Evolutionary conservation across 306 rosid species (phyloP), one percentile per base, ranked within the genome.

Genomic region (Pyrus betulifolia): DNA sequence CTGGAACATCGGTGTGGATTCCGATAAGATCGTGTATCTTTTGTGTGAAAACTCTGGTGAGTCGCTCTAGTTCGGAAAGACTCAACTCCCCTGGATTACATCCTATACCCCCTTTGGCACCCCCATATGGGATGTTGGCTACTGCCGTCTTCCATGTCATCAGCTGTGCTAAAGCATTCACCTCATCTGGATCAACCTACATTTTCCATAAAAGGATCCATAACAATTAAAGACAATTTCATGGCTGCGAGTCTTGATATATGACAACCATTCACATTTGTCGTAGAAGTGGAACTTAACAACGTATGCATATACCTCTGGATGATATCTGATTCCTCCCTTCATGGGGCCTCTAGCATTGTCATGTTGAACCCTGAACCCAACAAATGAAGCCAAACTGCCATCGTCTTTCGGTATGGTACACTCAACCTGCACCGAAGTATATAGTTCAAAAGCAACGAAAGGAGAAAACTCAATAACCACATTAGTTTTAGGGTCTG

Each of bases 131-230:
- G 80, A 95, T 84, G 49, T 90, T 95, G 60, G 98, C 97, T 10
- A 95, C 98, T 1, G 98, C 98, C 44, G 98, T 95, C 88, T 95
- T 95, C 98, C 98, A 95, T 51, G 98, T 95, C 98, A 95, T 95
- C 59, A 95, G 79, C 72, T 95, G 98, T 52, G 98, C 98, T 55
- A 95, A 84, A 51, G 98, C 98, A 85, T 95, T 95, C 84, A 95
- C 98, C 86, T 95, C 98, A 85, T 95, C 98, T 4, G 97, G 98
- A 46, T 95, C 98, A 84, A 95, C 98, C 98, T 94, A 77, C 58
- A 70, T 25, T 28, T n/a, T n/a, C 27, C 62, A 4, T 8, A 19
- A 13, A n/a, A 4, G 27, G 62, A 57, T 8, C 11, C 62, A n/a
- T n/a, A 57, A 57, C 62, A 57, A 11, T 55, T 55, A 57, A 11